phyloP scores from a whole-genome alignment of 805 yeast species.

The Lipomyces anomalus region DNA sequence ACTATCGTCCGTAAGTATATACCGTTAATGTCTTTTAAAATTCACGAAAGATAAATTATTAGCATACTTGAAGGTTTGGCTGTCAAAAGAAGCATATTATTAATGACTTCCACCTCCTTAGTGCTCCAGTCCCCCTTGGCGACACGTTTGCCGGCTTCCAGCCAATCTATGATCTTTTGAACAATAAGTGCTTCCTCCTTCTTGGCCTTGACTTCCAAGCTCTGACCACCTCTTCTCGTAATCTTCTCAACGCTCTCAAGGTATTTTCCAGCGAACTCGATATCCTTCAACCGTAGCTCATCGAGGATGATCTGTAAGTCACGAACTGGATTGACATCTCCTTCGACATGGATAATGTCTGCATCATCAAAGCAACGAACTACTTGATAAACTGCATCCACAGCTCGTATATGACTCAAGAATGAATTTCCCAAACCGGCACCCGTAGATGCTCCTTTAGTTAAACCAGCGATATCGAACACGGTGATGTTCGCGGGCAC shows the following conservation, averaged over 20 bases:
- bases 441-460: constrained; percentile 77
- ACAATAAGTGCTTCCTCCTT: constrained; percentile 77
- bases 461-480: constrained; percentile 96
- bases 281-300: constrained; percentile 93
- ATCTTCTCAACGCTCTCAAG: constrained; percentile 71
- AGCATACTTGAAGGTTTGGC: constrained; percentile 83
- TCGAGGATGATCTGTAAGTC: constrained; percentile 87
- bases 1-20: no score
- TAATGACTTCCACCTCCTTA: constrained; percentile 87
- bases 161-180: constrained; percentile 63
- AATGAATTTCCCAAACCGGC: constrained; percentile 95
- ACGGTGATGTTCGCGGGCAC: constrained; percentile 86
- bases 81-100: constrained; percentile 77
- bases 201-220: constrained; percentile 81
- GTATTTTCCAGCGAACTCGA: constrained; percentile 85
- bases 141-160: constrained; percentile 82
- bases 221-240: constrained; percentile 82
- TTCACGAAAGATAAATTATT: no score
- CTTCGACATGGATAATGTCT: constrained; percentile 94
- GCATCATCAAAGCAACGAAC: constrained; percentile 98
- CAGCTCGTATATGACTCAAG: constrained; percentile 93
- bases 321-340: constrained; percentile 91
- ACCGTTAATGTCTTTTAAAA: no score
- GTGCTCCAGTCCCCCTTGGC: constrained; percentile 82
- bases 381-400: constrained; percentile 95